phyloP scores from a whole-genome alignment of 2,329 filamentous ascomycete species.

The Stylonectria norvegica region DNA sequence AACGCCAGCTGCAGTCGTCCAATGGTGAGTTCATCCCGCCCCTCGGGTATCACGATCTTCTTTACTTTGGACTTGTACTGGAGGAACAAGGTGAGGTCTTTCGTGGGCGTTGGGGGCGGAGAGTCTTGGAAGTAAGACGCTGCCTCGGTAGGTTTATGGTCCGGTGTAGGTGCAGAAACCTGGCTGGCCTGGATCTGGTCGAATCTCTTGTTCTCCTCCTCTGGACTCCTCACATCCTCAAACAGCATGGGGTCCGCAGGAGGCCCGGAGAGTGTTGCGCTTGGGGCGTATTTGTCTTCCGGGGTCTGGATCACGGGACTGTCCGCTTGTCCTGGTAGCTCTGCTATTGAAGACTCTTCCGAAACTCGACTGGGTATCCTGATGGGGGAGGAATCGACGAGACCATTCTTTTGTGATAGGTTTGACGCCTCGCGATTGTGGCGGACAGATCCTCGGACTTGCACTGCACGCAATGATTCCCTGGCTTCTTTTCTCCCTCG shows the following conservation, averaged over 20 bases:
- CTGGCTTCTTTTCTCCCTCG: slow-evolving; percentile 73
- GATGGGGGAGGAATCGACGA: slow-evolving; percentile 58
- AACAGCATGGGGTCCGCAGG: slow-evolving; percentile 47
- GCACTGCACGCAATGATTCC: slow-evolving; percentile 74
- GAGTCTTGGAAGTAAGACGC: slow-evolving; percentile 55
- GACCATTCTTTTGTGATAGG: slow-evolving; percentile 37
- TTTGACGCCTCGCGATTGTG: slow-evolving; percentile 49
- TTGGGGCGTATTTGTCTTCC: slow-evolving; percentile 60
- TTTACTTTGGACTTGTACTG: slow-evolving; percentile 98
- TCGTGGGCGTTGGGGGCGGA: slow-evolving; percentile 64
- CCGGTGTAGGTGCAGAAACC: slow-evolving; percentile 31
- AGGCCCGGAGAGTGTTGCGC: slow-evolving; percentile 58
- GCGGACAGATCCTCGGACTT: slow-evolving; percentile 49
- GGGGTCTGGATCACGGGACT: slow-evolving; percentile 54
- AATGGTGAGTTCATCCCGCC: slow-evolving; percentile 78
- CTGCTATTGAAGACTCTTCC: slow-evolving; percentile 48
- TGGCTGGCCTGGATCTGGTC: slow-evolving; percentile 15
- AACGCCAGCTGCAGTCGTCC: slow-evolving; percentile 90
- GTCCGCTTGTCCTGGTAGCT: slow-evolving; percentile 22
- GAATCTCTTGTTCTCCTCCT: slow-evolving; percentile 8
- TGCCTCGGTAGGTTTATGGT: slow-evolving; percentile 41
- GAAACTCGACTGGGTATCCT: slow-evolving; percentile 59
- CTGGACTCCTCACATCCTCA: slow-evolving; percentile 13
- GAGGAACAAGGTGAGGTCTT: slow-evolving; percentile 88
- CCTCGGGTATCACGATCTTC: slow-evolving; percentile 86